Evolutionary conservation across 2,329 filamentous ascomycete species (phyloP).

Genomic region (Fusarium globosum): DNA sequence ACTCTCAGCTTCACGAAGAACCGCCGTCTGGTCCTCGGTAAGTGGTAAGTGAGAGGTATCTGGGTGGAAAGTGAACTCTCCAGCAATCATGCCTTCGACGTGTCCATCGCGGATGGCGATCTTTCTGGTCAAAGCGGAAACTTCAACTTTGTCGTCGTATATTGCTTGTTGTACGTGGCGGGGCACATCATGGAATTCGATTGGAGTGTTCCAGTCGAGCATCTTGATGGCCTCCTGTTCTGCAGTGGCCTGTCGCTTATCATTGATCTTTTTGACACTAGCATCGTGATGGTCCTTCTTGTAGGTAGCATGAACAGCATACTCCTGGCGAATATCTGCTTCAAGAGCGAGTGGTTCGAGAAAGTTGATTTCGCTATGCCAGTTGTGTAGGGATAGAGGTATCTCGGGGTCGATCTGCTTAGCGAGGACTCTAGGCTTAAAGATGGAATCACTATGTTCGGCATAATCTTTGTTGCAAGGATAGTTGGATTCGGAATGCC

Average conservation of each 20-base stretch:
- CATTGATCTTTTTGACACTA: not conserved
- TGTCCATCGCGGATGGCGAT: constrained; percentile 26
- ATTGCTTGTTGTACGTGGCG: constrained; percentile 4
- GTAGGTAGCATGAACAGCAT: not conserved
- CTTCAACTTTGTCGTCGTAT: constrained; percentile 5
- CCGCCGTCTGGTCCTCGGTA: constrained; percentile 23
- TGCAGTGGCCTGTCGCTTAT: not conserved
- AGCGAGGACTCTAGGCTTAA: not conserved
- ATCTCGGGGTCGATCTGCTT: constrained; percentile 8
- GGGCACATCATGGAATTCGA: not conserved
- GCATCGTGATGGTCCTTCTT: not conserved
- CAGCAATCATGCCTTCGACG: constrained; percentile 34
- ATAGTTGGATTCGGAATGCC: constrained; percentile 14
- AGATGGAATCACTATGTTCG: not conserved
- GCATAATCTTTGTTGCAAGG: constrained; percentile 23
- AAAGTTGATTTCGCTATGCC: constrained; percentile 10
- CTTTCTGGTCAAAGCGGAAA: constrained; percentile 21
- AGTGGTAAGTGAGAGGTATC: constrained; percentile 22
- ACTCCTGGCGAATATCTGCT: constrained; percentile 4
- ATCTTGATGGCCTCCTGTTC: not conserved
- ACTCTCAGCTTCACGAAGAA: constrained; percentile 21
- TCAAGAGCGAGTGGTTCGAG: constrained; percentile 13
- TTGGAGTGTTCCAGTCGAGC: not conserved
- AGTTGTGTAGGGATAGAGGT: not conserved
- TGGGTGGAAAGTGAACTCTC: constrained; percentile 28